phyloP scores from a whole-genome alignment of 2,329 filamentous ascomycete species.

The Penicillium sp. region DNA sequence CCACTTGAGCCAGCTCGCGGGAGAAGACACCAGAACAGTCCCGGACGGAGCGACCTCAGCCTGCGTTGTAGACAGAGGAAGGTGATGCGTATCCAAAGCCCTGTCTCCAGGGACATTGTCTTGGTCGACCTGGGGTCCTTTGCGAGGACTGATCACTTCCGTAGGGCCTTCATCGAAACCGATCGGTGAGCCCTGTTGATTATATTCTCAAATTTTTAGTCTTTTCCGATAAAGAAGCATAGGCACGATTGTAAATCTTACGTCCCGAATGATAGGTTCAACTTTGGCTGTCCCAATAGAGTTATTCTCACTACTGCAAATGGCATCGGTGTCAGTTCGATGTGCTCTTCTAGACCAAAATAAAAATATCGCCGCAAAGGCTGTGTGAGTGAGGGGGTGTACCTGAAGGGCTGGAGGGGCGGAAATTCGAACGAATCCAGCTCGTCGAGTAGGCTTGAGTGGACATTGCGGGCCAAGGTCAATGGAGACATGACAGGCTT shows the following conservation, averaged over 20 bases:
- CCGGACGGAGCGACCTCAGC: too few species aligned
- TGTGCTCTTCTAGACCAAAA: too few species aligned
- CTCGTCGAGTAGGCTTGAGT: neutral
- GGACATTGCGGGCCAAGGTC: too few species aligned
- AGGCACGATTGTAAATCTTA: neutral
- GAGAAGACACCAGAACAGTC: neutral
- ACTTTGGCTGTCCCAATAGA: neutral
- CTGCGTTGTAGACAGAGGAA: neutral
- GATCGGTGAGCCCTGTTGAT: neutral
- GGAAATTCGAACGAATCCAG: neutral
- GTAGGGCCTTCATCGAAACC: neutral
- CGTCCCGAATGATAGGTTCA: conserved; percentile 2
- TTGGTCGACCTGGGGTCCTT: neutral
- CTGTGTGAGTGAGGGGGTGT: neutral
- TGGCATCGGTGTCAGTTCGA: too few species aligned
- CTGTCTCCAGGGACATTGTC: neutral
- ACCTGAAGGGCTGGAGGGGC: neutral
- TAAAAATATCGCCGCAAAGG: too few species aligned
- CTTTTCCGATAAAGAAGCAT: too few species aligned
- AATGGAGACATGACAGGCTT: too few species aligned
- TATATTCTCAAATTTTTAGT: neutral
- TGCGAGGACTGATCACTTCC: too few species aligned
- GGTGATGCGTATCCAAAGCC: neutral
- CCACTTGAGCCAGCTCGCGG: conserved; percentile 1
- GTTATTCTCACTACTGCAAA: too few species aligned